A percentile compares a stretch with the other conserved stretches of the same genome.
Conservation (phyloP, 2,329 filamentous ascomycete genomes). For the Fusarium abutilonis region DNA sequence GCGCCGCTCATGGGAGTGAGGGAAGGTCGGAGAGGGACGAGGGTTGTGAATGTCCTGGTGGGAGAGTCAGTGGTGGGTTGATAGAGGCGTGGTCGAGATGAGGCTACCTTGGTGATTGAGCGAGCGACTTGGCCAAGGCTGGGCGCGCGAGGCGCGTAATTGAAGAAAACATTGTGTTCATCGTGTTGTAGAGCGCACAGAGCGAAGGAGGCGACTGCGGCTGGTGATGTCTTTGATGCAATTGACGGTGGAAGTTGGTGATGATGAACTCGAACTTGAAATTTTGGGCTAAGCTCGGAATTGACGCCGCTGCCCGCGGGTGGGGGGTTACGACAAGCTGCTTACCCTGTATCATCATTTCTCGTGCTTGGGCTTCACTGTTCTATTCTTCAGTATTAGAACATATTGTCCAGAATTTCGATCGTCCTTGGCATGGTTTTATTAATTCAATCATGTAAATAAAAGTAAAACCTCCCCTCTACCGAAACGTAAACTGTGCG, state of each 20-base stretch:
- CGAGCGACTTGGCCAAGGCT: constrained; percentile 38
- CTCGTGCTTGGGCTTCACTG: too few species aligned
- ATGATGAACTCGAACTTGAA: constrained; percentile 38
- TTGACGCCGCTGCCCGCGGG: constrained; percentile 28
- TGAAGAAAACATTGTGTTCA: constrained; percentile 45
- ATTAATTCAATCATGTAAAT: too few species aligned
- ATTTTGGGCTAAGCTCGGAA: constrained; percentile 43
- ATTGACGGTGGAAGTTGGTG: constrained; percentile 26
- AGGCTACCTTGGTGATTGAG: constrained; percentile 42
- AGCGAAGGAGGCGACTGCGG: constrained; percentile 17
- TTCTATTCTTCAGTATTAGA: too few species aligned
- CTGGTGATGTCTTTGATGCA: constrained; percentile 28
- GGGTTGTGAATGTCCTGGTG: constrained; percentile 58
- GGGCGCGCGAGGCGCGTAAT: constrained; percentile 49
- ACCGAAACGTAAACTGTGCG: too few species aligned
- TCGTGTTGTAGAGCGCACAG: constrained; percentile 24
- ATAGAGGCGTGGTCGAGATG: background rate
- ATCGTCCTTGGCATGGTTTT: too few species aligned
- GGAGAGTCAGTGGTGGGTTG: constrained; percentile 11
- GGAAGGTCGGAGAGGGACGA: constrained; percentile 62
- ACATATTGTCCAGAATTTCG: too few species aligned
- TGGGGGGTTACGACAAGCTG: constrained; percentile 7
- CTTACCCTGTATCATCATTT: constrained; percentile 28
- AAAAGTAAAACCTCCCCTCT: too few species aligned
- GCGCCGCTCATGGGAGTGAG: constrained; percentile 48